Base-by-base conservation (phyloP, 176 grass and related monocot genomes). In the Microstegium vimineum region DNA sequence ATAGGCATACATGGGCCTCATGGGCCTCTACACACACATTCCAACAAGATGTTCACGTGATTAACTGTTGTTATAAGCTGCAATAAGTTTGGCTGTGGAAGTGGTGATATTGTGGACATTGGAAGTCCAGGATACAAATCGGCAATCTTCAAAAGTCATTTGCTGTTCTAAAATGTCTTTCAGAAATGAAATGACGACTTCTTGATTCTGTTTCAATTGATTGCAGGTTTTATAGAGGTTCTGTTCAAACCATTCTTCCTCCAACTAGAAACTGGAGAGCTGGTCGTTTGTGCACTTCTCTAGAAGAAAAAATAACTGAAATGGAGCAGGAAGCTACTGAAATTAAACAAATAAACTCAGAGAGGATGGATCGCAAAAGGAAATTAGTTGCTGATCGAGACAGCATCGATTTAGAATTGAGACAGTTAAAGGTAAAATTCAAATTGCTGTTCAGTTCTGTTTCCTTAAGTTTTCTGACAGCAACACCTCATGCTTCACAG, bases 211-310 rank as follows among this genome's bases (percentile, higher is more conserved):
- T 81, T 64, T 61, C 34, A 43, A 49, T 71, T 83, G 20, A 4
- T 82, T 83, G 64, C 79, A 98, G 95, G 92, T 93, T 88, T 73
- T 86, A 1, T 49, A 89, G 82, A 89, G 90, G 90, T 84, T 69
- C 84, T 52, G 95, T 98, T 65, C 81, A 98, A 86, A 91, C 81
- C 31, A 84, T 67, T 63, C 92, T 91, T 66, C 88, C 90, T 91
- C 88, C 95, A 80, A 22, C 37, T 40, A 86, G 76, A 84, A 91
- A 69, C 60, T 27, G 16, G 5, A 84, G 81, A 69, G 75, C 82
- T 59, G 92, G 86, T 73, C 92, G 95, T 60, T 87, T 91, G 77
- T 93, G 92, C 82, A 82, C 84, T 82, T 90, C 88, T 32, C 51
- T 94, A 33, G 95, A 76, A 75, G 92, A 93, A 77, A 78, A 49